phyloP scores from a whole-genome alignment of 805 yeast species.

The Schizosaccharomyces octosporus region DNA sequence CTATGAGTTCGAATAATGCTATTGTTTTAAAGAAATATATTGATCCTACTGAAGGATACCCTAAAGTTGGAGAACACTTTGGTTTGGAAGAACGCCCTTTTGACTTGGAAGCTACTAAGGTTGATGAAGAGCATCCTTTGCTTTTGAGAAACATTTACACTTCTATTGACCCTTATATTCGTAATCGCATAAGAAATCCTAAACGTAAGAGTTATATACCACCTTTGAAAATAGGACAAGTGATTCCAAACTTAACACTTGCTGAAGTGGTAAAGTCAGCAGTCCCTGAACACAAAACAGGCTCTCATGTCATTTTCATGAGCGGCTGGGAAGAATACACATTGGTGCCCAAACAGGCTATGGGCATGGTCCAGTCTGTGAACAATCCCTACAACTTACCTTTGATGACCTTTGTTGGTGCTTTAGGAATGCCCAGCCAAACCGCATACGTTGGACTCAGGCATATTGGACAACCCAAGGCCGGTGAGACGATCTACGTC shows the following conservation, averaged over 20 bases:
- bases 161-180: not conserved
- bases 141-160: not conserved
- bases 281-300: not conserved
- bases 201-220: not conserved
- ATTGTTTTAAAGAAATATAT: not conserved
- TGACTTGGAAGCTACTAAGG: not conserved
- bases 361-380: not conserved
- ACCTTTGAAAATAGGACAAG: not conserved
- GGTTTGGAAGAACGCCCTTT: not conserved
- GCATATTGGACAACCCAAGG: constrained; percentile 7
- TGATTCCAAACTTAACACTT: not conserved
- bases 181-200: not conserved
- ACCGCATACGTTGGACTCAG: constrained; percentile 25
- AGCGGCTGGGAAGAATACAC: not conserved
- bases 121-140: not conserved
- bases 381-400: not conserved
- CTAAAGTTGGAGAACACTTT: not conserved
- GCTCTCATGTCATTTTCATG: not conserved
- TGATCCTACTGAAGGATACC: not conserved
- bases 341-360: not conserved
- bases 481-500: constrained; percentile 24
- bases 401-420: not conserved
- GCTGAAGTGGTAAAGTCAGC: not conserved
- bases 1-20: not conserved
- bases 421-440: not conserved